Percentiles rank a stretch among this genome's conserved stretches.
Conservation (phyloP, 306 rosid species). For the Fagus crenata region DNA sequence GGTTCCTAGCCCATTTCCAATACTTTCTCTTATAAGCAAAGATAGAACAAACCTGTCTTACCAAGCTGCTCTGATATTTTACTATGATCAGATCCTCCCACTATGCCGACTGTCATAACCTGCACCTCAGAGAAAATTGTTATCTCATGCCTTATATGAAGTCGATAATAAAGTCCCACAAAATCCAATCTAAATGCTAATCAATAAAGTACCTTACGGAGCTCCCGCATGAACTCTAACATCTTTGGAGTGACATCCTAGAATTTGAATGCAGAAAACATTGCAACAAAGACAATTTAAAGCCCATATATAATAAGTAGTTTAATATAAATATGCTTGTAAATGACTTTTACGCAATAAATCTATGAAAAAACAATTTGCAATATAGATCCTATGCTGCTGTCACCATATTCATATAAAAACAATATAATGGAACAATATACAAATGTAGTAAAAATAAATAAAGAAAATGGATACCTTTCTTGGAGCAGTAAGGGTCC, state of each 20-base stretch:
- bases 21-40: slow-evolving; percentile 6
- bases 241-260: slow-evolving; percentile 59
- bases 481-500: slow-evolving; percentile 94
- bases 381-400: background rate
- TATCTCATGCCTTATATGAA: background rate
- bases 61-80: slow-evolving; percentile 77
- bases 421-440: background rate
- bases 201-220: slow-evolving; percentile 57
- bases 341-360: background rate
- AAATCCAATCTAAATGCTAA: background rate
- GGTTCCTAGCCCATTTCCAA: background rate
- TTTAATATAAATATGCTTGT: too few species aligned
- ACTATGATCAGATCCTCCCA: slow-evolving; percentile 87
- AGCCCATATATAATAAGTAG: background rate
- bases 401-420: slow-evolving; percentile 5
- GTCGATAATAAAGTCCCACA: slow-evolving; percentile 2
- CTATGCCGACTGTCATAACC: slow-evolving; percentile 87
- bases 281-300: background rate
- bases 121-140: slow-evolving; percentile 14
- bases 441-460: slow-evolving; percentile 7
- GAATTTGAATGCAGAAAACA: slow-evolving; percentile 21
- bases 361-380: background rate
- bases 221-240: slow-evolving; percentile 60
- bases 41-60: slow-evolving; percentile 40
- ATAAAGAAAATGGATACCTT: slow-evolving; percentile 45